Evolutionary conservation across 805 yeast genomes (phyloP), one percentile per base, ranked within the genome.

Genomic region (Candida andamanensis): DNA sequence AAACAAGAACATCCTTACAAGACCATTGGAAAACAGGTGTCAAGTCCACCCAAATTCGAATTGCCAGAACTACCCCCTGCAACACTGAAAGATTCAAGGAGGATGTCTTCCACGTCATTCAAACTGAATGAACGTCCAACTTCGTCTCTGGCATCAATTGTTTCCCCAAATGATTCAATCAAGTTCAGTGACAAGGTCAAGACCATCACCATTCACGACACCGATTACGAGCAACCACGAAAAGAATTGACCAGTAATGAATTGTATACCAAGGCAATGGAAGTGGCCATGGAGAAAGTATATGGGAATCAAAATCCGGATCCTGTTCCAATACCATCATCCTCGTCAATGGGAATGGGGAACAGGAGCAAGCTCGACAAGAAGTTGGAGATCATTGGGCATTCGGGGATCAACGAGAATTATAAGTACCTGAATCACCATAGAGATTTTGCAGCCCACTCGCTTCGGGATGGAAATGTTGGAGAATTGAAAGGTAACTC

Each of bases 201-300:
- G 36, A 63, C 67, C 5, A 63, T 63, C 22, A 60, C 63, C 2
- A 41, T 50, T 16, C 42, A 45, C 19, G 21, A 35, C 5, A 31
- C 35, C 6, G 35, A 36, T 11, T 30, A 27, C 15, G 15, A 35
- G 17, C n/a, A 11, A 6, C 33, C 33, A 4, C 25, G 20, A 16
- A 25, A 18, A 7, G 18, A 28, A 11, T 6, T 30, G 5, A 30
- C 39, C 9, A 39, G 33, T 50, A 72, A 17, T 69, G 80, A 76
- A 40, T 59, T 76, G 63, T 78, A 77, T 43, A 63, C 62, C 14
- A 58, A 58, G 41, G 84, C 84, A 0, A 59, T 69, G 39, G 70
- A 69, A 40, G 69, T 72, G 10, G 84, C 85, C 0, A 58, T 67
- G 49, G 66, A 62, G 37, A 74, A 64, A 36, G 82, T 78, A 1